These are phyloP conservation scores for Pleurotus citrinopileatus DNA, from an alignment of 768 basidiomycete species.

Conservation along the genomic window DNA sequence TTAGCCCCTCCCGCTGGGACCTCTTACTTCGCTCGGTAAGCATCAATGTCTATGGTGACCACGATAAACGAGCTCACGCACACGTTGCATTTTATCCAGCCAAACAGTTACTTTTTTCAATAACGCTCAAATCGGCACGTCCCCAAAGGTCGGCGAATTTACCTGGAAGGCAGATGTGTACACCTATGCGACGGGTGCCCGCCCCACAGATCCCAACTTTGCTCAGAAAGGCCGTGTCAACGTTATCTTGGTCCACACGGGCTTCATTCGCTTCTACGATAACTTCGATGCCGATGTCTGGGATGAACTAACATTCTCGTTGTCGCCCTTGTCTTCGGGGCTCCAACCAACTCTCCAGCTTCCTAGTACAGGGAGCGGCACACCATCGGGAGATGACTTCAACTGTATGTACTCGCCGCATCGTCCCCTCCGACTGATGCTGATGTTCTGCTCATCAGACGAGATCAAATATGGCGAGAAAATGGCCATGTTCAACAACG, in stretches of 20 bases:
- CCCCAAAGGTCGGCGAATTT: background rate
- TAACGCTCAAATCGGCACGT: background rate
- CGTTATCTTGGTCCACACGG: background rate
- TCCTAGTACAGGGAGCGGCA: background rate
- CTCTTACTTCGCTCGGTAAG: background rate
- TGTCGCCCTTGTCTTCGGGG: background rate
- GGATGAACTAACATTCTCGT: background rate
- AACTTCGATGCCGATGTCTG: background rate
- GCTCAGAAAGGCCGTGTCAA: background rate
- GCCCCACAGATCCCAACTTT: background rate
- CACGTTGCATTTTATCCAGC: background rate
- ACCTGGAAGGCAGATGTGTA: slow-evolving; percentile 2
- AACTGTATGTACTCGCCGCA: background rate
- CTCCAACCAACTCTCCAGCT: background rate
- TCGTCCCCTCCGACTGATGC: too few relatives aligned
- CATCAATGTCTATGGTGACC: background rate
- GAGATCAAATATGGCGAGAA: background rate
- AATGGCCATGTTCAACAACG: background rate
- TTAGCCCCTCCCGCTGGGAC: background rate
- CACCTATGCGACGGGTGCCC: background rate
- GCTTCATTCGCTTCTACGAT: background rate
- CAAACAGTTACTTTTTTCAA: background rate
- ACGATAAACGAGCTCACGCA: background rate
- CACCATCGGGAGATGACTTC: background rate
- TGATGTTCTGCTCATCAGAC: too few relatives aligned